These are phyloP conservation scores for Gentiana straminea DNA, from an alignment of 257 asterid species.

Conservation along the genomic window DNA sequence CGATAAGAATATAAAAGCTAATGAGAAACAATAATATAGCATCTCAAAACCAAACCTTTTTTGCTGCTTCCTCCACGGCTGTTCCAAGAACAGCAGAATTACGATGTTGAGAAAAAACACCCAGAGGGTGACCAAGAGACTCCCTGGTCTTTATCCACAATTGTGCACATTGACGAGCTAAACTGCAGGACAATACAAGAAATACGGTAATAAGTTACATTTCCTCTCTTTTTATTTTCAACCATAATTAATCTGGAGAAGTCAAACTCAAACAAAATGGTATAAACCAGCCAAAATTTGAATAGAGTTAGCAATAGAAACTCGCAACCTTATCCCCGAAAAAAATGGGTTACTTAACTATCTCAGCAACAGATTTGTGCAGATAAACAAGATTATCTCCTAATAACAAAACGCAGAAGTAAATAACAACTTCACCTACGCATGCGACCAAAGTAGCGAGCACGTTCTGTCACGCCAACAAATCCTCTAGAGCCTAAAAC, in stretches of 20 bases:
- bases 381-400: too few relatives aligned
- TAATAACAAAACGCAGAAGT: too few relatives aligned
- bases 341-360: too few relatives aligned
- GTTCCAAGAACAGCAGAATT: slow-evolving; percentile 37
- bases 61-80: slow-evolving; percentile 45
- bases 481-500: slow-evolving; percentile 88
- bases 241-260: too few relatives aligned
- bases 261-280: too few relatives aligned
- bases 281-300: too few relatives aligned
- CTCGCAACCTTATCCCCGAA: too few relatives aligned
- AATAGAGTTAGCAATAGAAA: too few relatives aligned
- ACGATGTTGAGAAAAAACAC: slow-evolving; percentile 42
- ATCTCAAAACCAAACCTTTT: slow-evolving; percentile 40
- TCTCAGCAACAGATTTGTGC: too few relatives aligned
- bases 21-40: slow-evolving; percentile 1
- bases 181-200: slow-evolving; percentile 36
- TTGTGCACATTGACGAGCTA: slow-evolving; percentile 95
- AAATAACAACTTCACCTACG: slow-evolving; percentile 45
- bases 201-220: neutral
- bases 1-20: too few relatives aligned
- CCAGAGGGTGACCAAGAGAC: slow-evolving; percentile 86
- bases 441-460: slow-evolving; percentile 99
- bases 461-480: slow-evolving; percentile 98
- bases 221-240: too few relatives aligned
- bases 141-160: slow-evolving; percentile 91